Evolutionary conservation across 2,329 filamentous ascomycete genomes (phyloP), one percentile per base, ranked within the genome.

Genomic region (Hypoxylon rubiginosum): DNA sequence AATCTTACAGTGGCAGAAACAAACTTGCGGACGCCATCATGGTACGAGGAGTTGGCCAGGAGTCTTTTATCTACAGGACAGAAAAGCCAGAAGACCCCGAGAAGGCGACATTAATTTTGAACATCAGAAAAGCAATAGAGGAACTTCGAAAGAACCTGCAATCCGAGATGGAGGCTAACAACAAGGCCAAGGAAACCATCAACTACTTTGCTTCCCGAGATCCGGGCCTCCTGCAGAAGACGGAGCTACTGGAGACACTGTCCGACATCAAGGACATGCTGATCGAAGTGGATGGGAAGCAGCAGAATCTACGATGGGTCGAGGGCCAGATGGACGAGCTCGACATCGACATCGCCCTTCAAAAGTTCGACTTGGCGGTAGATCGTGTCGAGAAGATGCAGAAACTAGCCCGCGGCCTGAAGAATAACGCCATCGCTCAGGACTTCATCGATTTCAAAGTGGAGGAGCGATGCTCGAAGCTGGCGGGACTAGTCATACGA

Each of bases 251-350:
- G 13, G 93, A 96, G 75, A 91, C 88, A 7, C 80, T 94, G 9
- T 93, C 93, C 1, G 89, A 90, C 67, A 89, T 91, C 73, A 93
- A 93, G 75, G 92, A 97, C 77, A 91, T 97, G 81, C 87, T 97
- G 59, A 94, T 99, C 71, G 96, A 99, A 73, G 93, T 97, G 13
- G 96, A 98, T 74, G 96, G 96, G 52, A 97, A 97, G 74, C 94
- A 97, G 78, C 93, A 98, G 77, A 97, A 96, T 76, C 86, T 99
- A 50, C 92, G 95, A 57, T 97, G 93, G 93, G 93, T 99, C 0
- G 96, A 99, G 78, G 89, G 90, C 56, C 93, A 98, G 80, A 92
- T 99, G 78, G 96, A 99, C 76, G 93, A 97, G 75, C 87, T 99
- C 5, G 96, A 99, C 75, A 98, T 98, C 73, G 91, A 97, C 73